Evolutionary conservation across 2,329 filamentous ascomycete genomes (phyloP), one percentile per base, ranked within the genome.

Genomic region (Dichotomopilus funicola): DNA sequence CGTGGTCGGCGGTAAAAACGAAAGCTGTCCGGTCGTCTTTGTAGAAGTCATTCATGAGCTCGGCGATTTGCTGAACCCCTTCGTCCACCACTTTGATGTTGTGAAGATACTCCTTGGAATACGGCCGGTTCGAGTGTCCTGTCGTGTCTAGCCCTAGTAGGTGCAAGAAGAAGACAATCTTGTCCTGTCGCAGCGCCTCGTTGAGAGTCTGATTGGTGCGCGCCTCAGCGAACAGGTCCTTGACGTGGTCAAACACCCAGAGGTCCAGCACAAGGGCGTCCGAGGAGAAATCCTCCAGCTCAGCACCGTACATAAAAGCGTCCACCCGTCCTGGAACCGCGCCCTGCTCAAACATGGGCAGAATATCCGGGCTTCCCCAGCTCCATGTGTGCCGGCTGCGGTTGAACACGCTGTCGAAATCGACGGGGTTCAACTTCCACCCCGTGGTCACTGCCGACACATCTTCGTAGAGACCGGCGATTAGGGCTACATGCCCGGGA

Each of bases 341-440:
- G n/a, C 94, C 94, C 55, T 91, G 81, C 68, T 95, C 85, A 68
- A 99, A 99, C 94, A 99, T 99, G 53, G 89, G 89, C 62, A 99
- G 73, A 65, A 99, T 99, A 72, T 99, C 94, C 1, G 94, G 94
- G 67, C 91, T 96, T 2, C 94, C 94, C 94, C 94, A 99, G 71
- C 91, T 96, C 94, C 94, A 99, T 6, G 95, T 99, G 73, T 99
- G 95, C 46, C 87, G 80, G 68, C 92, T 97, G 60, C 89, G 84
- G 70, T 99, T 99, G 80, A 99, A 99, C 9, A 99, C 91, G 66
- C 92, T 97, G 74, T 99, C 94, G 67, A 99, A 99, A 68, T 97
- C 88, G 67, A 99, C 94, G 0, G 94, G 94, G 68, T 99, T 99
- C 64, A 96, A 75, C 73, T 99, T 97, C 94, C 94, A 99, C 12